Conservation (phyloP, 768 basidiomycete genomes). For the Russula sp. region DNA sequence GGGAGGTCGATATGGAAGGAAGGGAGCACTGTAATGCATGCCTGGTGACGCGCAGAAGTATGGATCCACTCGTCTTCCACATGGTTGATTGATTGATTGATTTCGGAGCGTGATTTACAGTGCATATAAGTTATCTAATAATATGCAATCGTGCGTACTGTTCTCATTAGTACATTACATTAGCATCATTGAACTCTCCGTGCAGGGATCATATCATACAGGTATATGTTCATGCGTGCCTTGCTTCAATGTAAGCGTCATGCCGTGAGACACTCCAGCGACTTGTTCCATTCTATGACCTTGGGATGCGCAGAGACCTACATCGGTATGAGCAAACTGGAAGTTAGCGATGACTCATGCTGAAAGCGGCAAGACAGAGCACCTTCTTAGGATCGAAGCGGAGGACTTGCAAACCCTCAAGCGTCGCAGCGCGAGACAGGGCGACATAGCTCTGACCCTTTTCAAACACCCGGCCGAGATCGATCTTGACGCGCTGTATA, state of each 20-base stretch:
- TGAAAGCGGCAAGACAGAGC: neutral
- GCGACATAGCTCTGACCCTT: slow-evolving; percentile 48
- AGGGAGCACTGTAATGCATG: no score
- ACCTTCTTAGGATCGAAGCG: slow-evolving; percentile 48
- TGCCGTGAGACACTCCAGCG: slow-evolving; percentile 18
- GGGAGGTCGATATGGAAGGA: no score
- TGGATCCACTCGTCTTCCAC: neutral
- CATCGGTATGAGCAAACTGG: neutral
- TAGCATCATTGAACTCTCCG: neutral
- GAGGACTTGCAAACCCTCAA: slow-evolving; percentile 48
- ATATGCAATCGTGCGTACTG: slow-evolving; percentile 1
- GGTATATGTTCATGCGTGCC: neutral
- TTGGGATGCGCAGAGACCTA: slow-evolving; percentile 40
- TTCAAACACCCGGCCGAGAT: slow-evolving; percentile 60
- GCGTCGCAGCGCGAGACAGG: slow-evolving; percentile 44
- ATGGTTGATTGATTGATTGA: neutral
- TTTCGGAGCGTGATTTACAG: neutral
- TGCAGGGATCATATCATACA: neutral
- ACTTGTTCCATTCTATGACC: slow-evolving; percentile 39
- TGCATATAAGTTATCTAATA: slow-evolving; percentile 12
- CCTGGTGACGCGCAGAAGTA: neutral
- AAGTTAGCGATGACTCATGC: neutral
- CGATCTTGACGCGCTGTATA: slow-evolving; percentile 55
- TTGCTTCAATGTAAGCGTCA: neutral
- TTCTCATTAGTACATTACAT: neutral